Evolutionary conservation across 2,329 filamentous ascomycete genomes (phyloP), one percentile per base, ranked within the genome.

Genomic region (Diaporthe humulicola): DNA sequence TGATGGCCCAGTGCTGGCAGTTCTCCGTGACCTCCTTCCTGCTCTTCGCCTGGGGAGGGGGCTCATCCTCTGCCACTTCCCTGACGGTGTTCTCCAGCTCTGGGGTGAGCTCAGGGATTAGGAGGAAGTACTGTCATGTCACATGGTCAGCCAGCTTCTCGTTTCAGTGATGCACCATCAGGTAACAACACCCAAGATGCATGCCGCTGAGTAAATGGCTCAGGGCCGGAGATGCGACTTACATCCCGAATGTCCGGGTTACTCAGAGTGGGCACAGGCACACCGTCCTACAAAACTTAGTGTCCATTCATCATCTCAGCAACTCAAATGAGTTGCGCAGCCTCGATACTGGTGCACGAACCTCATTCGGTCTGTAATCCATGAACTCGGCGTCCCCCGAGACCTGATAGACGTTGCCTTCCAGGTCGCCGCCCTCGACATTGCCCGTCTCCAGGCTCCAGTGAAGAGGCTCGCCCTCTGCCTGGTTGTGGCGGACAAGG

Each of bases 401-500:
- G 40, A 52, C 61, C 42, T 67, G 61, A 7, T 67, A 67, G 38
- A 67, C 30, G 36, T 67, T 67, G 14, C 61, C 61, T 17, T 67
- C 42, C 28, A 67, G 40, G 14, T 67, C 61, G 19, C 61, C 61
- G 0, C 42, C 61, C 22, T 67, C 61, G 0, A 67, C 42, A 25
- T 67, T 22, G 22, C 42, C 61, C 8, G 61, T 67, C 61, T 67
- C 61, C 2, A 67, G 61, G 28, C 61, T 67, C 61, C 61, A 67
- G 30, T 67, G 61, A 7, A 50, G 33, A 15, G 40, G 61, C 14
- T 67, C 40, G 4, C 22, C 45, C 28, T 50, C 42, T 19, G 38
- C 61, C 42, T 67, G 61, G 61, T 52, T 67, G 45, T 67, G 61
- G 7, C 61, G 61, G 30, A 67, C 61, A 22, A 67, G 61, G 45